Evolutionary conservation across 768 basidiomycete species (phyloP).

Genomic region (Brasilioporus rufonigricans): DNA sequence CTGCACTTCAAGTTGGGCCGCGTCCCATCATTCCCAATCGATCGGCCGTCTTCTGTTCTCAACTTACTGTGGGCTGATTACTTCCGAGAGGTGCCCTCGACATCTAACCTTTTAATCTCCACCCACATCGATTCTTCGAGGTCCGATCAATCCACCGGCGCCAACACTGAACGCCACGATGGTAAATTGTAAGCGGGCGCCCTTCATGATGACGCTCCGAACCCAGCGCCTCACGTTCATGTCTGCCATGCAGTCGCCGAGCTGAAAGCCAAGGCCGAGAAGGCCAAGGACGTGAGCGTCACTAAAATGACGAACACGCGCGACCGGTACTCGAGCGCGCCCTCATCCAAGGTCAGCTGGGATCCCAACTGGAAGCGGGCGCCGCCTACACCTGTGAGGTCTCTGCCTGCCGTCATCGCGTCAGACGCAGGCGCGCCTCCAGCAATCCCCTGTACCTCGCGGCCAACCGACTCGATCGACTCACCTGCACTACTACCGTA

Average conservation of each 20-base stretch:
- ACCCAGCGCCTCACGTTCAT: constrained; percentile 1
- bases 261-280: constrained; percentile 60
- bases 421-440: constrained; percentile 6
- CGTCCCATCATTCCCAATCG: not conserved
- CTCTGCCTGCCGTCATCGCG: constrained; percentile 3
- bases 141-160: not conserved
- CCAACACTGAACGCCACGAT: no score
- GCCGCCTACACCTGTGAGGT: constrained; percentile 48
- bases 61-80: not conserved
- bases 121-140: not conserved
- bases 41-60: not conserved
- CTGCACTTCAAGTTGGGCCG: no score
- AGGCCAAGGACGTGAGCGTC: constrained; percentile 56
- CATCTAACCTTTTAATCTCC: not conserved
- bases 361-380: constrained; percentile 52
- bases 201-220: not conserved
- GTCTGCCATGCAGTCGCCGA: constrained; percentile 49
- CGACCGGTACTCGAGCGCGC: constrained; percentile 54
- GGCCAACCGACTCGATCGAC: constrained; percentile 5
- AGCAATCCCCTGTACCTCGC: constrained; percentile 11
- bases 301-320: constrained; percentile 51
- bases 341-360: constrained; percentile 64
- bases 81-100: no score
- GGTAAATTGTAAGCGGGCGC: constrained; percentile 30
- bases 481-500: constrained; percentile 11